These are phyloP conservation scores for Stemphylium lycopersici DNA, from an alignment of 2,329 filamentous ascomycete genomes.

Conservation along the genomic window DNA sequence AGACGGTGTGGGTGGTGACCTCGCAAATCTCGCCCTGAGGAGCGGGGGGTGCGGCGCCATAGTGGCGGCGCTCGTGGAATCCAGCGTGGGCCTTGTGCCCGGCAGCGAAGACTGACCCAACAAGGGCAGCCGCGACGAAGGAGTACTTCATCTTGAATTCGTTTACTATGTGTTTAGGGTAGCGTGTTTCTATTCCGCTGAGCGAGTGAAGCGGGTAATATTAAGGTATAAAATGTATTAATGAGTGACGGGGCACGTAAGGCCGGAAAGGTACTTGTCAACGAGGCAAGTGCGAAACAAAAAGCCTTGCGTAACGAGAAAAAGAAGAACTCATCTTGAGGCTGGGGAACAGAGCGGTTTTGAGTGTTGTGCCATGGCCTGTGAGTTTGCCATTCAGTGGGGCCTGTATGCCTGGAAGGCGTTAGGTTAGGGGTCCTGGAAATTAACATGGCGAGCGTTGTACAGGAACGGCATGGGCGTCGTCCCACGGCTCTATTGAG, in stretches of 20 bases:
- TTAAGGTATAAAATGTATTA: slow-evolving; percentile 34
- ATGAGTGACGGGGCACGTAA: slow-evolving; percentile 47
- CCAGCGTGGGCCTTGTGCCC: slow-evolving; percentile 70
- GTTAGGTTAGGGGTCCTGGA: slow-evolving; percentile 43
- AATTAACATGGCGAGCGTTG: slow-evolving; percentile 32
- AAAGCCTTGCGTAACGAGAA: slow-evolving; percentile 39
- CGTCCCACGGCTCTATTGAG: slow-evolving; percentile 27
- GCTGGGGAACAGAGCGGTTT: slow-evolving; percentile 37
- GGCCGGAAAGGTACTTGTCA: slow-evolving; percentile 36
- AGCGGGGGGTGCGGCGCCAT: slow-evolving; percentile 39
- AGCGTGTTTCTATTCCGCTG: slow-evolving; percentile 70
- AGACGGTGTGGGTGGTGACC: slow-evolving; percentile 67
- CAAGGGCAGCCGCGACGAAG: slow-evolving; percentile 65
- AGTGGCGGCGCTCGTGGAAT: slow-evolving; percentile 61
- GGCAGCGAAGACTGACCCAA: slow-evolving; percentile 60
- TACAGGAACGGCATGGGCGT: slow-evolving; percentile 35
- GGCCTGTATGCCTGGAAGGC: slow-evolving; percentile 22
- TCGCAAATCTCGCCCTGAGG: slow-evolving; percentile 67
- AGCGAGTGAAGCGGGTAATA: slow-evolving; percentile 80
- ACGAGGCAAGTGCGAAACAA: slow-evolving; percentile 43
- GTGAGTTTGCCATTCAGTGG: slow-evolving; percentile 12
- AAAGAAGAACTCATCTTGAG: slow-evolving; percentile 23
- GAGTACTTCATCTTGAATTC: slow-evolving; percentile 74
- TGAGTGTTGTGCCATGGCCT: slow-evolving; percentile 34
- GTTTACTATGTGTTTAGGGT: slow-evolving; percentile 37